A percentile compares a stretch with the other conserved stretches of the same genome.
phyloP scores from a whole-genome alignment of 2,329 filamentous ascomycete species.

The Sphaerulina vaccinii region DNA sequence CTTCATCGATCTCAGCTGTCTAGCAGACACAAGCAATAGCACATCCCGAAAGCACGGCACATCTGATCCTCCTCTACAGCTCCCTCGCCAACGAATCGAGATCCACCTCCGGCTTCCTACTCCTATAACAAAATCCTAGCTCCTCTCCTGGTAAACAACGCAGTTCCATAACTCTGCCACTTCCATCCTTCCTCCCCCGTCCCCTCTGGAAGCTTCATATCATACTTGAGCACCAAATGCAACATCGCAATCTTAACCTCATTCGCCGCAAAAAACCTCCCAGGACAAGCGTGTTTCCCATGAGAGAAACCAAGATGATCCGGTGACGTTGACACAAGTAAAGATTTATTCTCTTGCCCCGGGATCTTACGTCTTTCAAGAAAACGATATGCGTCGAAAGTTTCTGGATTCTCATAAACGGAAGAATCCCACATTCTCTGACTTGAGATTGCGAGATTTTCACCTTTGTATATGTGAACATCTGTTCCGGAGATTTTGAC shows the following conservation, averaged over 20 bases:
- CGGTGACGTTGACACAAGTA: conserved; percentile 22
- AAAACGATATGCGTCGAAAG: conserved; percentile 30
- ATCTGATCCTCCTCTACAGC: neutral
- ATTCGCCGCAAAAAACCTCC: conserved; percentile 39
- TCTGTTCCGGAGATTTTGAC: conserved; percentile 31
- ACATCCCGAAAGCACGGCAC: too few relatives aligned
- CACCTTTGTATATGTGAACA: conserved; percentile 29
- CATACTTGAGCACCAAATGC: conserved; percentile 38
- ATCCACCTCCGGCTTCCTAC: conserved; percentile 21
- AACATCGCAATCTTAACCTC: conserved; percentile 38
- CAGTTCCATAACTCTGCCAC: conserved; percentile 8
- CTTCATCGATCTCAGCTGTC: too few relatives aligned
- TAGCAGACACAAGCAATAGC: too few relatives aligned
- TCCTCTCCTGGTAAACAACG: conserved; percentile 15
- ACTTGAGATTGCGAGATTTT: conserved; percentile 18
- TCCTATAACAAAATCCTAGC: conserved; percentile 17
- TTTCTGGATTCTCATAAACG: conserved; percentile 24
- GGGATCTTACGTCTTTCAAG: conserved; percentile 22
- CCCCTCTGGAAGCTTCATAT: conserved; percentile 33
- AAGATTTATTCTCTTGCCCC: conserved; percentile 23
- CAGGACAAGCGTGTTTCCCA: conserved; percentile 38
- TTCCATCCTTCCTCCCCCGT: conserved; percentile 7
- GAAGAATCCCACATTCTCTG: conserved; percentile 19
- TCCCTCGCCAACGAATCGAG: conserved; percentile 8
- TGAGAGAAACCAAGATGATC: conserved; percentile 33